Evolutionary conservation across 495 filamentous ascomycete genomes (phyloP).

Genomic region (Podospora tetraspora): DNA sequence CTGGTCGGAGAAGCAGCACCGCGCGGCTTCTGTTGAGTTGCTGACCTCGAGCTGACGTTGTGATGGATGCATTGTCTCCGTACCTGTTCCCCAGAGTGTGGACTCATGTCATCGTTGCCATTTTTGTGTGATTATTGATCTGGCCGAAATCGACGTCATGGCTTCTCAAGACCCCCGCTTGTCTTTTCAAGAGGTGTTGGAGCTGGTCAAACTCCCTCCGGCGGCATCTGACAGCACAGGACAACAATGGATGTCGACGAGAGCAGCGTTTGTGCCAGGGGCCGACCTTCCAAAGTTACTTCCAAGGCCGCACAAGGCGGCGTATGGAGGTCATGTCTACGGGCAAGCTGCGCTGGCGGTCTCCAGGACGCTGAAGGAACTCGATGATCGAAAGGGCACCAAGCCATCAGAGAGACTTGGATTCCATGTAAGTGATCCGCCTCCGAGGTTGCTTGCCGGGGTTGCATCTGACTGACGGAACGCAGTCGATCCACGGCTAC

Average conservation of each 20-base stretch:
- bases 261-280: slow-evolving; percentile 30
- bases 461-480: neutral
- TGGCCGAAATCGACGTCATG: slow-evolving; percentile 8
- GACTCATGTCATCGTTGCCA: neutral
- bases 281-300: neutral
- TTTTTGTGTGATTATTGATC: neutral
- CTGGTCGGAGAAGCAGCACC: neutral
- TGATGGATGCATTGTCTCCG: neutral
- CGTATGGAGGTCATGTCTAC: slow-evolving; percentile 65
- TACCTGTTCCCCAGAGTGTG: neutral
- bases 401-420: slow-evolving; percentile 34
- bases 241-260: slow-evolving; percentile 36
- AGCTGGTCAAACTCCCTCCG: slow-evolving; percentile 31
- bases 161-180: slow-evolving; percentile 21
- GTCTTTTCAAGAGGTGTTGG: slow-evolving; percentile 37
- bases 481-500: slow-evolving; percentile 61
- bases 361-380: slow-evolving; percentile 43
- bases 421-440: slow-evolving; percentile 50
- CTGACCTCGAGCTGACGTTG: neutral
- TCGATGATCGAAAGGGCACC: slow-evolving; percentile 28
- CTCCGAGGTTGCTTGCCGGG: neutral
- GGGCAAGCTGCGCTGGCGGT: slow-evolving; percentile 60
- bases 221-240: neutral
- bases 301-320: slow-evolving; percentile 22
- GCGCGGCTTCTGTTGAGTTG: neutral